phyloP scores from a whole-genome alignment of 306 rosid genomes.

The Pachyrhizus erosus region DNA sequence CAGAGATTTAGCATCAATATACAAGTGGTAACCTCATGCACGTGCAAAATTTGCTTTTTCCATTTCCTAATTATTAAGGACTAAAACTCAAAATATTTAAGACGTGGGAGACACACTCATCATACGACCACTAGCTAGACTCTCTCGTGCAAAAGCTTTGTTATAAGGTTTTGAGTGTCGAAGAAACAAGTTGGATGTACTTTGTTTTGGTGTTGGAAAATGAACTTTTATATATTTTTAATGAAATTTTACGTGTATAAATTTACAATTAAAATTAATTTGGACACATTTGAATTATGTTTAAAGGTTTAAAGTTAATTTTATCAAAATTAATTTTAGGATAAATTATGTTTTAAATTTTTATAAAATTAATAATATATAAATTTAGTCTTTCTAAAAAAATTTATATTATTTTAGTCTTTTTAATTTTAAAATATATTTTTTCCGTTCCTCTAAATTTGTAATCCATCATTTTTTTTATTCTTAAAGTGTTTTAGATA shows the following conservation, averaged over 20 bases:
- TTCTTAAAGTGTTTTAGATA: too few species aligned
- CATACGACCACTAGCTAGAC: neutral
- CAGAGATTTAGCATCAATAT: neutral
- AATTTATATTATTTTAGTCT: too few species aligned
- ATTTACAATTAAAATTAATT: neutral
- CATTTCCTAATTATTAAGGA: neutral
- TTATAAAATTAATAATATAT: too few species aligned
- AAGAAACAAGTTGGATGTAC: neutral
- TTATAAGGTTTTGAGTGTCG: neutral
- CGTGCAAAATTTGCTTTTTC: slow-evolving; percentile 29
- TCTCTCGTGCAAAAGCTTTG: neutral
- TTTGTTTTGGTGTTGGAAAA: neutral
- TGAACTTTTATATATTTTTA: neutral
- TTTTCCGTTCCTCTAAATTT: too few species aligned
- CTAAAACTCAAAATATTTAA: slow-evolving; percentile 4
- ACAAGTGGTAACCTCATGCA: neutral
- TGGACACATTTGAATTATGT: neutral
- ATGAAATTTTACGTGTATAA: neutral
- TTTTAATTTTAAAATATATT: too few species aligned
- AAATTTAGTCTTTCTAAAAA: too few species aligned
- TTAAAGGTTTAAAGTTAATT: neutral
- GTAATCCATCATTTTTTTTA: too few species aligned
- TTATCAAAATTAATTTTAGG: neutral
- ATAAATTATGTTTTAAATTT: too few species aligned
- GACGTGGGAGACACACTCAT: neutral